Evolutionary conservation across 1,284 basidiomycete genomes (phyloP), one percentile per base, ranked within the genome.

Genomic region (Phylloporus sp.): DNA sequence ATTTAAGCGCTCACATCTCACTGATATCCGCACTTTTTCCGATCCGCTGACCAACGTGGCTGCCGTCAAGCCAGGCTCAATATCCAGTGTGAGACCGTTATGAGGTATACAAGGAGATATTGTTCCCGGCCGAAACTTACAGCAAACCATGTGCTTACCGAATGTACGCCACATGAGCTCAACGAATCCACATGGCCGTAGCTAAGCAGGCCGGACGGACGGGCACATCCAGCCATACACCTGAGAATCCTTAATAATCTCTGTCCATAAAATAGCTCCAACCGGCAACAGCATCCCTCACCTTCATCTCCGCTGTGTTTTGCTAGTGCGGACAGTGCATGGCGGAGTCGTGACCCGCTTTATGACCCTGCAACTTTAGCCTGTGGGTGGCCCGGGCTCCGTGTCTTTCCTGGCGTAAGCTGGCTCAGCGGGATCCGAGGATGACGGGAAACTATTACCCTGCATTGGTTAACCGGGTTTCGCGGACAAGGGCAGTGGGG

Each of bases 11-110:
- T n/a, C 56, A 19, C 17, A 32, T 17, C 11, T n/a, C 17, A 4
- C 15, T 17, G 58, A 59, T 59, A 59, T 59, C 25, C 14, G 58
- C 39, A 25, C n/a, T 59, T 43, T 59, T 25, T 27, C 58, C 58
- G 39, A 25, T 12, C 10, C 14, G 35, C 23, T 58, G 56, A 39
- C 35, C n/a, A 58, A 58, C 19, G 53, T 20, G 29, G 29, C 15
- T 58, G 35, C 57, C 37, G 57, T 25, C 35, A 39, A 41, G 57
- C 37, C 57, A 58, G 57, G 57, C 19, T 58, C 57, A 35, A 19
- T 57, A 23, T 32, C 29, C 29, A 27, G 17, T 56, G 52, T 55
- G 52, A 35, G 53, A n/a, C 14, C 25, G 17, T 11, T 6, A 55
- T 20, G 29, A 29, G 27, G 43, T 29, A 37, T 39, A 57, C 32